These are phyloP conservation scores for Cyberlindnera americana DNA, from an alignment of 805 yeast genomes.

Conservation along the genomic window DNA sequence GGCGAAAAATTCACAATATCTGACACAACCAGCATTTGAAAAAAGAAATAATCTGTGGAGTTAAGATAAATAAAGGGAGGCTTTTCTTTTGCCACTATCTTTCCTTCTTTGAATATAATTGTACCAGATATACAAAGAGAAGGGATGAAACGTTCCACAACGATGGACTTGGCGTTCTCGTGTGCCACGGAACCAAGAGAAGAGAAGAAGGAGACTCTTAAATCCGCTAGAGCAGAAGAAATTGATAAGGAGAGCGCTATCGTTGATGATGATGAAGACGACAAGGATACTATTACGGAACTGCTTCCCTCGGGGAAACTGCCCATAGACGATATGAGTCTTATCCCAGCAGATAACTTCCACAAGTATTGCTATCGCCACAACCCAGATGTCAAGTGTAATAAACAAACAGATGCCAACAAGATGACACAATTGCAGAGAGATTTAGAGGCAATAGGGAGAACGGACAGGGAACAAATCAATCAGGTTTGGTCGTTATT, in stretches of 20 bases:
- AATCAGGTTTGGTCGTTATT: constrained; percentile 83
- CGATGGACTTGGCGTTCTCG: constrained; percentile 19
- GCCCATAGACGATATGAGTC: constrained; percentile 9
- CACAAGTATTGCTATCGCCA: constrained; percentile 87
- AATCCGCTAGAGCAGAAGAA: constrained; percentile 3
- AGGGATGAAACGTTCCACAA: background rate
- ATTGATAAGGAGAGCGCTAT: constrained; percentile 5
- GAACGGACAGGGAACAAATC: constrained; percentile 72
- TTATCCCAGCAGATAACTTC: constrained; percentile 42
- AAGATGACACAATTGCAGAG: constrained; percentile 63
- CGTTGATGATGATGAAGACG: constrained; percentile 3
- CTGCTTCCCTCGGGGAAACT: background rate
- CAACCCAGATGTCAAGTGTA: constrained; percentile 80
- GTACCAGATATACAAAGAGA: no score
- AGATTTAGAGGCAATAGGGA: constrained; percentile 53
- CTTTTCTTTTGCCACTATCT: background rate
- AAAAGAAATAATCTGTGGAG: background rate
- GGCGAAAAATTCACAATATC: background rate
- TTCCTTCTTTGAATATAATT: background rate
- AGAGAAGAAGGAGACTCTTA: constrained; percentile 12
- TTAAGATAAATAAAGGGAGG: background rate
- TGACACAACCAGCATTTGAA: constrained; percentile 1
- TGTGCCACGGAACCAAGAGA: constrained; percentile 10
- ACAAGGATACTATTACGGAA: background rate
- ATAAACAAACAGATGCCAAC: constrained; percentile 60